Evolutionary conservation across 1,284 basidiomycete genomes (phyloP), one percentile per base, ranked within the genome.

Genomic region (Butyriboletus appendiculatus): DNA sequence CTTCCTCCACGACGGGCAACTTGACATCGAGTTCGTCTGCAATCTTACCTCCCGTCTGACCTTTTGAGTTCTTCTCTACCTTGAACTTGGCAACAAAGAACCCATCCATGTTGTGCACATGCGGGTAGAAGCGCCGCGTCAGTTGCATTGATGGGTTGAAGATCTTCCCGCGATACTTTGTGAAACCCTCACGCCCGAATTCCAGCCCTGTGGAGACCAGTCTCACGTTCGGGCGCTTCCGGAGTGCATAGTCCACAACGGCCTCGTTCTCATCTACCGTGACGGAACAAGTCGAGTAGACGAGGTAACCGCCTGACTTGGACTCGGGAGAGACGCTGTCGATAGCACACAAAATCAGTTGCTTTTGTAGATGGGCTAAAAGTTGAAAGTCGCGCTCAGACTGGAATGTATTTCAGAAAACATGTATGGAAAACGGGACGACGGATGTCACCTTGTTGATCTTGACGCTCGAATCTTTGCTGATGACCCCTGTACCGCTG

Each of bases 31-130:
- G 14, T 40, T 70, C 48, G 10, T 64, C 70, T 8, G 64, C 73
- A 0, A 67, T 74, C 52, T 74, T 77, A 18, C 69, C 71, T 38
- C 68, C 73, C n/a, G 67, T 70, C 20, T 72, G 68, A 49, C 62
- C 68, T 75, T 92, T 95, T 48, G 74, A 70, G 56, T 86, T 81
- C 73, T 85, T 90, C 69, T 87, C 89, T 22, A 99, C 88, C 74
- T 94, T 97, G 80, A 99, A 92, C 75, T 99, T 99, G 60, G 96
- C 96, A 52, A 99, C 95, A 72, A 86, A 99, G 81, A 99, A 99
- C 3, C 97, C 97, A 73, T 99, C 97, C 92, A 99, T 93, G 69
- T 93, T 93, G 71, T 92, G 90, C 63, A 92, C 90, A 70, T 95
- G 92, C 14, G 93, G 93, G 70, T 93, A 95, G 73, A 92, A 94